Evolutionary conservation across 1,284 basidiomycete species (phyloP), one percentile per base, ranked within the genome.

Genomic region (Schizophyllum amplum): DNA sequence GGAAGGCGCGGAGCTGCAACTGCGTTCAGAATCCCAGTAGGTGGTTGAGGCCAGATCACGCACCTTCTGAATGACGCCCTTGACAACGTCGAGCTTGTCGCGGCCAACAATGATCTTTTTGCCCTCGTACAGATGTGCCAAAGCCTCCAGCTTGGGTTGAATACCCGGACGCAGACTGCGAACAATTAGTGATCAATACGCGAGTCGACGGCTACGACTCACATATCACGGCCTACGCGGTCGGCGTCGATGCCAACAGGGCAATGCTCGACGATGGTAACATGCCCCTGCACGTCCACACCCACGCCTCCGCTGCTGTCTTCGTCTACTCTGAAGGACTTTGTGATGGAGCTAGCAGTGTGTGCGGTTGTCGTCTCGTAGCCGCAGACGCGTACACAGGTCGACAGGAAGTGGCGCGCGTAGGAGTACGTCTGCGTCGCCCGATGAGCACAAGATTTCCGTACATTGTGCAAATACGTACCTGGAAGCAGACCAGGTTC

Each of bases 71-170:
- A 98, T 77, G 24, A 99, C 93, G 56, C 96, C 96, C 75, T 98
- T 98, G 64, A 98, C 95, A 15, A 95, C 92, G 67, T 99, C 97
- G 47, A 99, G 83, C 78, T 99, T 99, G 73, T 99, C 96, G n/a
- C 97, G 81, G 13, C 94, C 96, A 25, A 99, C 90, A 59, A 99
- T 94, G 67, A 99, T 98, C 81, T 98, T 98, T 81, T 98, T 98
- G 65, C 91, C 94, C 65, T 92, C 86, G 73, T 99, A 99, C 51
- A 98, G 74, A 33, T 86, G 79, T 46, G 86, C 79, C 1, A 99
- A 80, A 0, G 92, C 88, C 58, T 92, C 86, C 33, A 96, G 79
- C 73, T 98, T 98, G 23, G 95, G 95, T 60, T 83, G 74, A 57
- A 99, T 90, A 4, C 92, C 94, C 0, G 91, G 85, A 2, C 86